Evolutionary conservation across 2,329 filamentous ascomycete genomes (phyloP), one percentile per base, ranked within the genome.

Genomic region (Diaporthe sp.): DNA sequence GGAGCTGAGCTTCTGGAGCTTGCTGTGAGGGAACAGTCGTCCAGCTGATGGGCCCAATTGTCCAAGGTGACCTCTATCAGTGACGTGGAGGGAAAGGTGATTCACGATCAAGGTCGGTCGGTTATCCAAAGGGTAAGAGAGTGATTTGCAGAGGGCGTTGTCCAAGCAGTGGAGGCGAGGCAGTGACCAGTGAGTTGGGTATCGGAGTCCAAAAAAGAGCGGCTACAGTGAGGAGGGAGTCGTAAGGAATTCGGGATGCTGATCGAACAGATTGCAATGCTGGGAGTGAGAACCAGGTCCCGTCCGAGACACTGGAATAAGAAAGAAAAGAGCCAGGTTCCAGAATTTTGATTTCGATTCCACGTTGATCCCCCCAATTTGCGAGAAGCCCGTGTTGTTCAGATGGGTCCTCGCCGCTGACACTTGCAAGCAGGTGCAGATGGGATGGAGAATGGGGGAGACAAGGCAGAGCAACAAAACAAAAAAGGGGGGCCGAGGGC

Each of bases 341-440:
- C 39, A 61, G 73, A 56, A 71, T 30, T 71, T 71, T 68, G 65
- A 71, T 73, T 61, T 70, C 71, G 47, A 50, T 69, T 73, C 69
- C 66, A 74, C 73, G 68, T 63, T 70, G 47, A 63, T 70, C 63
- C 63, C 73, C 70, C 71, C 73, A 69, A 68, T 68, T 59, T 72
- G 72, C 61, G 42, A 68, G 56, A 58, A 58, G 61, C 50, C 63
- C 55, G 63, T 70, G 55, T 47, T 69, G 42, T 65, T 53, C 10
- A 30, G 35, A 72, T 66, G 59, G 50, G 32, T 50, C 50, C 69
- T 65, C 58, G 68, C 47, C 55, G 44, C 47, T 65, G 72, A 61
- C 72, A 71, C 72, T 74, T 74, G 71, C 71, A 73, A 70, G 71
- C 71, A 68, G 71, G 71, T 69, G 71, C 61, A 69, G 61, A 55